Base-by-base conservation (phyloP, 805 yeast species). In the Starmerella lactis-condensi region DNA sequence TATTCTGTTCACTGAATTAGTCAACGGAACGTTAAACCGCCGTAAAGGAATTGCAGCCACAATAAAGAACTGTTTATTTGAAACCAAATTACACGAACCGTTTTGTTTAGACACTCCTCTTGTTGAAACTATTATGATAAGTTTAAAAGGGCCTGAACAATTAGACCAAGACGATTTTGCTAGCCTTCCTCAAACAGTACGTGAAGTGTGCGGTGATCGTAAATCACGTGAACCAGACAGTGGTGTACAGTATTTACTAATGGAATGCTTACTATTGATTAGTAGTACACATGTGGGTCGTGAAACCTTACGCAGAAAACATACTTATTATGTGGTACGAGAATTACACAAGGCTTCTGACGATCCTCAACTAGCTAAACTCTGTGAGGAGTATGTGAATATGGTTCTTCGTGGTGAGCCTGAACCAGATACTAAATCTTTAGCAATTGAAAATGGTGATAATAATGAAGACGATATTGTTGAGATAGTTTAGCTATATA, bases 11-110 rank as follows among this genome's bases (percentile, higher is more conserved):
- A 89, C 72, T 0, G 82, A 81, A 55, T 75, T 94, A 4, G 83
- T 78, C 48, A 69, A 72, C 46, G 75, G 72, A 42, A 62, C 78
- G 10, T 69, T 69, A 45, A 68, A 69, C 17, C 71, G 96, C 57
- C 67, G 96, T 54, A 83, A 76, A 50, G 95, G 93, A 47, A 83
- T 79, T 23, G 91, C 92, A 1, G 75, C 92, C 4, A 76, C 94
- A 2, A 77, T 89, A 43, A 85, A 89, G 52, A 85, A 85, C 54
- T 67, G 85, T 0, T 57, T 85, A 30, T 85, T 85, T 47, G 93
- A 83, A 48, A 60, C 77, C 1, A 67, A 70, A 24, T 53, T 67
- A 22, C 96, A 85, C 49, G 54, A 55, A 43, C 52, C 49, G 16
- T 57, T 85, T 26, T 75, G 76, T 44, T 54, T 61, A 6, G 42